Conservation (phyloP, 108 stramenopile genomes). For the Pseudonitzschia pungens region DNA sequence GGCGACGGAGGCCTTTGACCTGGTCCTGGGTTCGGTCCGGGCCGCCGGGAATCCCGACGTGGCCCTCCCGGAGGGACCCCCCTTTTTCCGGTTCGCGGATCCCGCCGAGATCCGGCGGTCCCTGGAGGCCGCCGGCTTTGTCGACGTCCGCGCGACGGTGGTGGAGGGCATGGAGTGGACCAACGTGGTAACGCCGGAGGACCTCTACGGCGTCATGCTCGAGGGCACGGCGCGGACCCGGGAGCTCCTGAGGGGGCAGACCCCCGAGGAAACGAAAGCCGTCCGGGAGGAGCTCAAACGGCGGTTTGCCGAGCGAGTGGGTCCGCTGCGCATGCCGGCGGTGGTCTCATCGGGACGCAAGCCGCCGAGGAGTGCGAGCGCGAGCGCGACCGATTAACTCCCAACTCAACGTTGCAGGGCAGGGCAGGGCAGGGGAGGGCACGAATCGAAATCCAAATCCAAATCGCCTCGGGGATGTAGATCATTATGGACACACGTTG, state of each 20-base stretch:
- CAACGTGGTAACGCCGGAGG: background rate
- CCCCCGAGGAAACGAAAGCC: background rate
- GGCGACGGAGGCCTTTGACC: background rate
- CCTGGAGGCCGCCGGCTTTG: constrained; percentile 3
- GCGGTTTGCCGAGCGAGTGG: background rate
- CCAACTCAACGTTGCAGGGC: too few relatives aligned
- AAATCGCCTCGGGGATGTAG: too few relatives aligned
- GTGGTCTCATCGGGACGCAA: constrained; percentile 9
- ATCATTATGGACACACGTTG: too few relatives aligned
- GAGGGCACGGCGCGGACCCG: constrained; percentile 10
- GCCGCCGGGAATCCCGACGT: background rate
- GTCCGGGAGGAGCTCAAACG: background rate
- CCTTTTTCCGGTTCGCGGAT: constrained; percentile 8
- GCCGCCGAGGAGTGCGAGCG: too few relatives aligned
- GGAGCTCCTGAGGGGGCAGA: constrained; percentile 3
- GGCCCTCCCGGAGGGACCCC: background rate
- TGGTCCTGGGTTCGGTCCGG: background rate
- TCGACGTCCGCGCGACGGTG: background rate
- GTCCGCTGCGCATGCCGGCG: constrained; percentile 6
- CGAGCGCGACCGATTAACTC: too few relatives aligned
- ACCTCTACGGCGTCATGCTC: background rate
- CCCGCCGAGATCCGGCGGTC: background rate
- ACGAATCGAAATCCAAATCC: too few relatives aligned
- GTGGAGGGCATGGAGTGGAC: constrained; percentile 9
- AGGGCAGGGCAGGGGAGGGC: too few relatives aligned